Conservation (phyloP, 208 protist species). For the Crithidia expoeki region DNA sequence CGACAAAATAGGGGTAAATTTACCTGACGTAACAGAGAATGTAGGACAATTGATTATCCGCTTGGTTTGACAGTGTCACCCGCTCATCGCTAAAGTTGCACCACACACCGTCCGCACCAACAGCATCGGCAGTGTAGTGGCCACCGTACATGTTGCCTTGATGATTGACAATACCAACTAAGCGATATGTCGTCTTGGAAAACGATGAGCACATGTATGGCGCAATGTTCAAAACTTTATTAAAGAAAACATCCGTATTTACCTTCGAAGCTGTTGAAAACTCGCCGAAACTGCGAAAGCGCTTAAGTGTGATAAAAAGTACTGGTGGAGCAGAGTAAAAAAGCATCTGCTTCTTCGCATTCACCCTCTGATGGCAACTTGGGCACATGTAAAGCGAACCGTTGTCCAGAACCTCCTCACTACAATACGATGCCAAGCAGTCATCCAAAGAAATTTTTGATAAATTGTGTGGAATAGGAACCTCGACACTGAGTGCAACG, state of each 20-base stretch:
- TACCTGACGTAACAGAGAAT: conserved; percentile 77
- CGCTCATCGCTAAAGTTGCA: conserved; percentile 84
- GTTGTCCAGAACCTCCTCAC: conserved; percentile 72
- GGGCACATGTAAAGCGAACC: conserved; percentile 73
- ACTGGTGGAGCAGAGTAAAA: conserved; percentile 77
- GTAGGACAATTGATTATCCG: conserved; percentile 72
- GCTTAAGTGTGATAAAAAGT: conserved; percentile 89
- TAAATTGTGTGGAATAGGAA: conserved; percentile 58
- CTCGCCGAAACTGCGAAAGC: conserved; percentile 73
- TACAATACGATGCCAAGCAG: conserved; percentile 75
- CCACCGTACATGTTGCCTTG: conserved; percentile 90
- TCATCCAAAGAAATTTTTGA: conserved; percentile 62
- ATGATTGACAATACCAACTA: conserved; percentile 92
- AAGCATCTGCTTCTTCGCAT: conserved; percentile 75
- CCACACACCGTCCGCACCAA: conserved; percentile 73
- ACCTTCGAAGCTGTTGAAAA: conserved; percentile 84
- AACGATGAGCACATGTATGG: conserved; percentile 65
- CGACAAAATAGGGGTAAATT: too few species aligned
- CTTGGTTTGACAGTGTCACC: conserved; percentile 36
- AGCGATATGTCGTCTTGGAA: conserved; percentile 61
- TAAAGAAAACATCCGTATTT: conserved; percentile 63
- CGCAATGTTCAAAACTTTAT: conserved; percentile 61
- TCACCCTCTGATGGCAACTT: conserved; percentile 68
- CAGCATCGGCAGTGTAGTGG: conserved; percentile 89
- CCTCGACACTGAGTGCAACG: conserved; percentile 63